These are phyloP conservation scores for Psilocybe mexicana DNA, from an alignment of 1,284 basidiomycete genomes.

Conservation along the genomic window DNA sequence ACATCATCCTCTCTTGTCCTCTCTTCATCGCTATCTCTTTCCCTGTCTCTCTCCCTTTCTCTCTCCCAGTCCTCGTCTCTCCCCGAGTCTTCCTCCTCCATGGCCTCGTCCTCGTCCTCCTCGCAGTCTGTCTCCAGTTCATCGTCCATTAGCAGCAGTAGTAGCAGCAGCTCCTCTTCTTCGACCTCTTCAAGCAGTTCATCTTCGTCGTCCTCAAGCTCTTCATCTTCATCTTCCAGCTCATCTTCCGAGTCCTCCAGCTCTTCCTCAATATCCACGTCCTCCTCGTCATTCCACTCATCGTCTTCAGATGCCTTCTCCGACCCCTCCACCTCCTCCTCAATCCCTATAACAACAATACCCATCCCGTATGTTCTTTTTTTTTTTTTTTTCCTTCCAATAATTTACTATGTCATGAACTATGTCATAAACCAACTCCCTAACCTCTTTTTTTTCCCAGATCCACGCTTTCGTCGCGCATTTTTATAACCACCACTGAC, in stretches of 20 bases:
- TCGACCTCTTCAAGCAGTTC: conserved; percentile 14
- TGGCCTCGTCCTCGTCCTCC: conserved; percentile 22
- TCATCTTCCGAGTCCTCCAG: conserved; percentile 17
- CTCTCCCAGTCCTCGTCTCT: conserved; percentile 6
- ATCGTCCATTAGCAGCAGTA: neutral
- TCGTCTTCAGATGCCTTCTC: conserved; percentile 16
- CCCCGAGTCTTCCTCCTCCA: conserved; percentile 20
- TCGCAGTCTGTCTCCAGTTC: conserved; percentile 17
- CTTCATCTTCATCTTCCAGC: conserved; percentile 16
- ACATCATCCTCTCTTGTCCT: neutral
- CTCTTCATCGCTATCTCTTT: neutral
- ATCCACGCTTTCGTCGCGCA: conserved; percentile 52
- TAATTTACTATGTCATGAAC: conserved; percentile 12
- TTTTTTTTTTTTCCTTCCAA: neutral
- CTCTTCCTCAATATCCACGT: conserved; percentile 10
- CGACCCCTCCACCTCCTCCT: conserved; percentile 14
- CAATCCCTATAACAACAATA: conserved; percentile 17
- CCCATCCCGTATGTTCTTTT: conserved; percentile 12
- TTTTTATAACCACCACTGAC: conserved; percentile 61
- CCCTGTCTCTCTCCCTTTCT: neutral
- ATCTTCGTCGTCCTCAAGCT: conserved; percentile 17
- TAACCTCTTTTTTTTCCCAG: conserved; percentile 33
- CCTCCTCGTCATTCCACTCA: conserved; percentile 17
- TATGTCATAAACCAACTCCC: conserved; percentile 21
- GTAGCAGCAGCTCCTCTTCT: conserved; percentile 8